Evolutionary conservation across 78 protist species (phyloP).

Genomic region (Mastigamoeba balamuthi): DNA sequence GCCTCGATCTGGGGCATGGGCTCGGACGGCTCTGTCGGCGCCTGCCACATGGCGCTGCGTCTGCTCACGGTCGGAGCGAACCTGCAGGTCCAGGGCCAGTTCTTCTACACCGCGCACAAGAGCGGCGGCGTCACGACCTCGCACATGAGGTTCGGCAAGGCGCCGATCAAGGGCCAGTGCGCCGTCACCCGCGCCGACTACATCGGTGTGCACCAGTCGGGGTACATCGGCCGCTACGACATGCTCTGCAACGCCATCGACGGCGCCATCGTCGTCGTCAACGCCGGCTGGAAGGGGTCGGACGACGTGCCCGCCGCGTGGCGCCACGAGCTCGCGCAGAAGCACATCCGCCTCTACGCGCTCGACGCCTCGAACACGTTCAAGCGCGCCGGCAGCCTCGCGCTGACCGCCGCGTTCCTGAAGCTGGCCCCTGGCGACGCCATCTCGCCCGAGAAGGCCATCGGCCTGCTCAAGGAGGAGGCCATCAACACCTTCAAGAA

Average conservation of each 20-base stretch:
- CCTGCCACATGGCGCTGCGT: constrained; percentile 55
- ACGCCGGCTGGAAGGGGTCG: background rate
- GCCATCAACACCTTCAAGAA: background rate
- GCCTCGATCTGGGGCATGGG: constrained; percentile 58
- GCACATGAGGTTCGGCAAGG: constrained; percentile 59
- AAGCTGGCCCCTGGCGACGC: background rate
- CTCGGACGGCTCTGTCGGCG: constrained; percentile 71
- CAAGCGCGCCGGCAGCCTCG: constrained; percentile 22
- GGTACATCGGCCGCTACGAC: constrained; percentile 10
- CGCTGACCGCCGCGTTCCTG: constrained; percentile 53
- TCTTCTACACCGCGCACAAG: constrained; percentile 58
- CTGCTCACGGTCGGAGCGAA: constrained; percentile 26
- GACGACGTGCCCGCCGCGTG: constrained; percentile 23
- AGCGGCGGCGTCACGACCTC: constrained; percentile 55
- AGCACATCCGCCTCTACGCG: constrained; percentile 28
- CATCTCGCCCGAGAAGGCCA: background rate
- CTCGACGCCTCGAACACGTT: constrained; percentile 52
- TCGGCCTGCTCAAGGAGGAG: background rate
- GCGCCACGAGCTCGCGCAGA: constrained; percentile 10
- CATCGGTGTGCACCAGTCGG: constrained; percentile 38
- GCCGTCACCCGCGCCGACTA: constrained; percentile 41
- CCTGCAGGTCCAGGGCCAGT: constrained; percentile 36
- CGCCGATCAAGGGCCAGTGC: constrained; percentile 29
- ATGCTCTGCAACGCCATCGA: background rate
- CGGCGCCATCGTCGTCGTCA: constrained; percentile 31